Conservation (phyloP, 805 yeast genomes). For the Geotrichum ghanense region DNA sequence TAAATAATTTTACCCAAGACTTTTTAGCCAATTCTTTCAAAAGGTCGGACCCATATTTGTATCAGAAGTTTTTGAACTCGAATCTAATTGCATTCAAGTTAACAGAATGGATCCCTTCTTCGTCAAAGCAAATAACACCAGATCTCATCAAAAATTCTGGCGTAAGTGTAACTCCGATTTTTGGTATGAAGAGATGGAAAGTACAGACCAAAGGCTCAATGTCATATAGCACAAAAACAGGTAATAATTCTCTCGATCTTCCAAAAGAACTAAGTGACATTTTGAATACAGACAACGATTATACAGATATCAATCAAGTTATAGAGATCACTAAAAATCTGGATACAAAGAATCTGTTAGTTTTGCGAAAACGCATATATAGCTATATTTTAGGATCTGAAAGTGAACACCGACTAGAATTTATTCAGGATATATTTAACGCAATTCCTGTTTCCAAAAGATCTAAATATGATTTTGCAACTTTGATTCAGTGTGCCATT, state of each 20-base stretch:
- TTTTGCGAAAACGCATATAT: neutral
- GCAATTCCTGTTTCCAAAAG: neutral
- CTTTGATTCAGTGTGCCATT: neutral
- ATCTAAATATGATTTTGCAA: neutral
- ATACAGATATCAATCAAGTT: neutral
- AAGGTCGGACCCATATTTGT: neutral
- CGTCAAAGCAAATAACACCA: too few relatives aligned
- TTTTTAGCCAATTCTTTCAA: neutral
- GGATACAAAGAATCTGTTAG: neutral
- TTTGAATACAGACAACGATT: neutral
- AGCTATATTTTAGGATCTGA: neutral
- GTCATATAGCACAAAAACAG: neutral
- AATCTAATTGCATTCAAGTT: neutral
- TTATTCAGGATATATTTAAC: neutral
- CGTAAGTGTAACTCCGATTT: too few relatives aligned
- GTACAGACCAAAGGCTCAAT: too few relatives aligned
- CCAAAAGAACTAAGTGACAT: neutral
- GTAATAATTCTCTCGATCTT: neutral
- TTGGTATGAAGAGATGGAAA: too few relatives aligned
- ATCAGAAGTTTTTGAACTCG: neutral
- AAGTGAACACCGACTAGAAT: neutral
- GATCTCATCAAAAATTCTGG: too few relatives aligned
- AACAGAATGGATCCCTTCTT: neutral
- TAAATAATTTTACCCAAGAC: neutral
- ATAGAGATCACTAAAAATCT: neutral